Evolutionary conservation across 1,139 yeast genomes (phyloP), one percentile per base, ranked within the genome.

Genomic region (Saccharomyces hybrid): DNA sequence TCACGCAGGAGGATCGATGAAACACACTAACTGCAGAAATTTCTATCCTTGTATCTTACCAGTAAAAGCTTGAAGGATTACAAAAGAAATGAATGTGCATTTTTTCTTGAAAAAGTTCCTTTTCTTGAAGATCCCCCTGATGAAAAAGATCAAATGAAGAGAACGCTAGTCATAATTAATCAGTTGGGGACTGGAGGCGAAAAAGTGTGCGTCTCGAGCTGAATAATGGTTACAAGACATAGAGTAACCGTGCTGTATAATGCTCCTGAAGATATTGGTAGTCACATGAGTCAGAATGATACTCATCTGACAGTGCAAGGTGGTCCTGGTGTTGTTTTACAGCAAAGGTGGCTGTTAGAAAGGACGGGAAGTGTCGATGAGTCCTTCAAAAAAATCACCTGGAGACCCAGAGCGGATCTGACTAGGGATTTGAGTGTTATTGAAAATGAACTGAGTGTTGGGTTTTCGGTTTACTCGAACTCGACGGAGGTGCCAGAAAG

Each of bases 381-480:
- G 25, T 27, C 27, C 42, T 46, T 38, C 14, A 49, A 11, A 14
- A 32, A 11, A 47, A 19, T 8, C 26, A 38, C 44, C 4, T 38
- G 44, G 44, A 38, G 44, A 6, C 44, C 44, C 44, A 38, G 44
- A 19, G 25, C 7, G 13, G 44, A 38, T 7, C 9, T 38, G n/a
- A 7, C 23, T 11, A 38, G 41, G 5, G 49, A 31, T 9, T 7
- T 44, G 1, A 55, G 49, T 25, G 55, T 54, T 6, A 52, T 61
- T 5, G 58, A 56, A 19, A 60, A 63, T 3, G 52, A 53, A 29
- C 47, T 62, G 19, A 48, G 52, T 26, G 47, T 44, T 38, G 70
- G 70, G 1, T 57, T 65, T 16, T 64, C 61, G 49, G 52, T 62
- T 3, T 66, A 65, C 50, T 46, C 49, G 14, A 48, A 54, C 14